Conservation (phyloP, 805 yeast species). For the Spencermartinsiella europaea region DNA sequence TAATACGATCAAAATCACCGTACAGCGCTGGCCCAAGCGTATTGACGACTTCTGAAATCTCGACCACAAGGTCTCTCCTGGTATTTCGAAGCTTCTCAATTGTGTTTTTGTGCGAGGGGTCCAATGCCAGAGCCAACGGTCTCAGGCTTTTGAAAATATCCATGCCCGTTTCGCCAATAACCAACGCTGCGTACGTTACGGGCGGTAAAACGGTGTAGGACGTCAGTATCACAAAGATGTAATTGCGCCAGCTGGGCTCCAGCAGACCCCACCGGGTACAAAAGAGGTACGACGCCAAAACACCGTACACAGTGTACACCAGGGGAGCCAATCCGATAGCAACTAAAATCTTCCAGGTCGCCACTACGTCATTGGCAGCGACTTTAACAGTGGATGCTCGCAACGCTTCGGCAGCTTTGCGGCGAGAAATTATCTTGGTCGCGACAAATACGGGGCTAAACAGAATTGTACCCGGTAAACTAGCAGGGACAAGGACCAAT, state of each 20-base stretch:
- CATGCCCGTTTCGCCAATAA: slow-evolving; percentile 90
- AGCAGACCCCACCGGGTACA: slow-evolving; percentile 27
- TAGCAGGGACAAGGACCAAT: slow-evolving; percentile 50
- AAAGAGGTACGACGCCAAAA: slow-evolving; percentile 34
- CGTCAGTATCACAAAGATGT: slow-evolving; percentile 37
- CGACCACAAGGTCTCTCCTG: slow-evolving; percentile 58
- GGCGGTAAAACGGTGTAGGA: slow-evolving; percentile 59
- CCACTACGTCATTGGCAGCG: slow-evolving; percentile 88
- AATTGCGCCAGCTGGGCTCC: slow-evolving; percentile 27
- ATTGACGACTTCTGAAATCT: slow-evolving; percentile 76
- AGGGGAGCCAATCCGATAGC: slow-evolving; percentile 86
- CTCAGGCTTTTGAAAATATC: slow-evolving; percentile 78
- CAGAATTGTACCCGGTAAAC: slow-evolving; percentile 83
- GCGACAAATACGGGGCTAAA: slow-evolving; percentile 85
- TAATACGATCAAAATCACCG: slow-evolving; percentile 63
- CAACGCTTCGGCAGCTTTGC: slow-evolving; percentile 72
- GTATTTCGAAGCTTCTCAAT: slow-evolving; percentile 51
- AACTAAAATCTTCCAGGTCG: slow-evolving; percentile 94
- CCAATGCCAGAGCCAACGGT: slow-evolving; percentile 57
- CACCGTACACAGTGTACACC: slow-evolving; percentile 74
- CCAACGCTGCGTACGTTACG: slow-evolving; percentile 84
- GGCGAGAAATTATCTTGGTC: slow-evolving; percentile 65
- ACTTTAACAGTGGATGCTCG: slow-evolving; percentile 86
- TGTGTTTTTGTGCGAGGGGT: slow-evolving; percentile 34
- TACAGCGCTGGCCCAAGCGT: slow-evolving; percentile 76